Evolutionary conservation across 345 rosid genomes (phyloP).

Genomic region (Draba incana): DNA sequence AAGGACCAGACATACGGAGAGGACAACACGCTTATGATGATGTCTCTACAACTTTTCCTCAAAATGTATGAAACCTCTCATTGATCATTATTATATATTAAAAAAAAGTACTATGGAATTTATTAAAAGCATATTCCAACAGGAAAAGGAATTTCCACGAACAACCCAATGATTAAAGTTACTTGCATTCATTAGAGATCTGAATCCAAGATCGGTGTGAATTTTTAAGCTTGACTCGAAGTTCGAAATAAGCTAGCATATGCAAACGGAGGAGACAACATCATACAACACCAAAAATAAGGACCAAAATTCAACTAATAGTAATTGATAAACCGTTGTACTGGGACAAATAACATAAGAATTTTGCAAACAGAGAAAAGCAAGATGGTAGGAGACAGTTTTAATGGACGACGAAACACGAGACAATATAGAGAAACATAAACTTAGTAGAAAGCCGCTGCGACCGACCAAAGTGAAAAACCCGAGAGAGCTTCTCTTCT

Average conservation of each 20-base stretch:
- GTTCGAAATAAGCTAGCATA: not conserved
- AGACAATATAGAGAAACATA: conserved; percentile 13
- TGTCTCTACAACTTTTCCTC: conserved; percentile 4
- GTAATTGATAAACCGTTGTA: conserved; percentile 26
- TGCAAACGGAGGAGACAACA: not conserved
- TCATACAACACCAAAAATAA: not conserved
- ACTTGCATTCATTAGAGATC: not conserved
- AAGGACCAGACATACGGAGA: conserved; percentile 5
- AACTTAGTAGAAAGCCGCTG: conserved; percentile 37
- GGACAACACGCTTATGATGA: conserved; percentile 18
- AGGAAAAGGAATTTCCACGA: not conserved
- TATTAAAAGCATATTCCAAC: conserved; percentile 25
- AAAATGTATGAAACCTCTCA: not conserved
- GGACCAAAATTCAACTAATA: conserved; percentile 34
- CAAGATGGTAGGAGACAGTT: conserved; percentile 24
- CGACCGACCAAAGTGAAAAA: conserved; percentile 28
- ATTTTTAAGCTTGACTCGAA: not conserved
- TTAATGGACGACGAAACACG: conserved; percentile 25
- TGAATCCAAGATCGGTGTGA: not conserved
- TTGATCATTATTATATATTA: no score
- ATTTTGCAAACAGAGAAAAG: conserved; percentile 22
- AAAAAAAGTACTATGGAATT: not conserved
- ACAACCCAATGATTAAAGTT: not conserved
- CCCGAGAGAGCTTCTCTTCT: conserved; percentile 20
- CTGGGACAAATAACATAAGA: conserved; percentile 21